A percentile compares a stretch with the other conserved stretches of the same genome.
phyloP scores from a whole-genome alignment of 2,329 filamentous ascomycete species.

The Colletotrichum magnum region DNA sequence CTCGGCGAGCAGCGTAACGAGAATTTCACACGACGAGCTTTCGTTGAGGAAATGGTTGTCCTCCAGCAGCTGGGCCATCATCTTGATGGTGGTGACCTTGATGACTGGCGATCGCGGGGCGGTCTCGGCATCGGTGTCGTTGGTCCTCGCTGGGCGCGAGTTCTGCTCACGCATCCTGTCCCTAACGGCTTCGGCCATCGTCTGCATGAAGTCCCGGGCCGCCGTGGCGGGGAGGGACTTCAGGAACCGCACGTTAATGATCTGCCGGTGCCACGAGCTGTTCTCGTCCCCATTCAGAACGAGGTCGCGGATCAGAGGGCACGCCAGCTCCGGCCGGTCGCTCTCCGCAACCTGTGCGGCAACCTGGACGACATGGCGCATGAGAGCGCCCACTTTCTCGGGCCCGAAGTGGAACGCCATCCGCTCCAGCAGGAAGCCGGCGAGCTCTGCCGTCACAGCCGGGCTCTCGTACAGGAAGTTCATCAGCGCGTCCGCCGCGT shows the following conservation, averaged over 20 bases:
- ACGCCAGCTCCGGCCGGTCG: constrained; percentile 49
- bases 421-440: constrained; percentile 41
- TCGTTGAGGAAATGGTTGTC: constrained; percentile 46
- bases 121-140: background rate
- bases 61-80: constrained; percentile 53
- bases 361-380: constrained; percentile 40
- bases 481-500: constrained; percentile 39
- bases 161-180: constrained; percentile 48
- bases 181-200: constrained; percentile 46
- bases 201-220: constrained; percentile 46
- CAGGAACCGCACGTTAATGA: constrained; percentile 48
- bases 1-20: constrained; percentile 47
- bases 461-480: constrained; percentile 10
- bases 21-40: constrained; percentile 46
- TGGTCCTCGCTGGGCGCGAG: constrained; percentile 13
- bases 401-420: constrained; percentile 40
- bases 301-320: constrained; percentile 48
- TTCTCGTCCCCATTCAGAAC: constrained; percentile 47
- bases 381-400: constrained; percentile 35
- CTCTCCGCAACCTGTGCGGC: constrained; percentile 45
- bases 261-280: constrained; percentile 51
- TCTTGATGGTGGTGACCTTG: constrained; percentile 55
- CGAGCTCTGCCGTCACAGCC: constrained; percentile 41
- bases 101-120: constrained; percentile 36
- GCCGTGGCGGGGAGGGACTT: constrained; percentile 45